Conservation (phyloP, 352 stramenopile genomes). For the Phytophthora ramorum region DNA sequence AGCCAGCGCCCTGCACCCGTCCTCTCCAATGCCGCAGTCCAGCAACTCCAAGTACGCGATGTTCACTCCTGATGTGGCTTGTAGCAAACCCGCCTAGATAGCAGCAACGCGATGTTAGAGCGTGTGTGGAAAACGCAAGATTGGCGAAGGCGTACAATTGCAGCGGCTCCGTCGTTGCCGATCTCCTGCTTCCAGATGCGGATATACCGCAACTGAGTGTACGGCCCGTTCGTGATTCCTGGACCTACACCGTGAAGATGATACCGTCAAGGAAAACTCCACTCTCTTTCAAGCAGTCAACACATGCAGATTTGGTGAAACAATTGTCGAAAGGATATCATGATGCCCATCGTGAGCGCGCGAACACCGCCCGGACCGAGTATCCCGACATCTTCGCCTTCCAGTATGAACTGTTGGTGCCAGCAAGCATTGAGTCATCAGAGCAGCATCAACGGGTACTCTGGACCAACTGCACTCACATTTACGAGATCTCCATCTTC, state of each 20-base stretch:
- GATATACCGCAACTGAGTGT: conserved; percentile 75
- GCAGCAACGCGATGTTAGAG: not conserved
- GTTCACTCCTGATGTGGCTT: conserved; percentile 57
- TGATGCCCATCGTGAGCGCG: conserved; percentile 71
- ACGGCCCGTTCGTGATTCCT: conserved; percentile 68
- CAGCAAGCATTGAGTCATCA: not conserved
- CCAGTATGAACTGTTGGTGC: conserved; percentile 68
- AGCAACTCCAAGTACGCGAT: conserved; percentile 83
- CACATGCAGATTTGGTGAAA: not conserved
- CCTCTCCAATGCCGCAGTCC: conserved; percentile 73
- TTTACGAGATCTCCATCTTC: conserved; percentile 81
- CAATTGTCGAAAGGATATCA: conserved; percentile 73
- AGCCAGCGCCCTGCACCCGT: conserved; percentile 65
- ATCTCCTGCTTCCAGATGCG: conserved; percentile 86
- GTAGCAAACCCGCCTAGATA: conserved; percentile 52
- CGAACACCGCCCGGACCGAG: conserved; percentile 70
- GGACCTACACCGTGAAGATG: conserved; percentile 61
- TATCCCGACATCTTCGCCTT: conserved; percentile 67
- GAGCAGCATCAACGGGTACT: not conserved
- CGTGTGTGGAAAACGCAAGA: not conserved
- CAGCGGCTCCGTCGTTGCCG: conserved; percentile 71
- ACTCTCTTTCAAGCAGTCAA: not conserved
- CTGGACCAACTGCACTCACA: conserved; percentile 28
- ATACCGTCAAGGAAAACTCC: conserved; percentile 54
- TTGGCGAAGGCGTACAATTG: conserved; percentile 56